These are phyloP conservation scores for Aspergillus bombycis DNA, from an alignment of 2,329 filamentous ascomycete species.

Conservation along the genomic window DNA sequence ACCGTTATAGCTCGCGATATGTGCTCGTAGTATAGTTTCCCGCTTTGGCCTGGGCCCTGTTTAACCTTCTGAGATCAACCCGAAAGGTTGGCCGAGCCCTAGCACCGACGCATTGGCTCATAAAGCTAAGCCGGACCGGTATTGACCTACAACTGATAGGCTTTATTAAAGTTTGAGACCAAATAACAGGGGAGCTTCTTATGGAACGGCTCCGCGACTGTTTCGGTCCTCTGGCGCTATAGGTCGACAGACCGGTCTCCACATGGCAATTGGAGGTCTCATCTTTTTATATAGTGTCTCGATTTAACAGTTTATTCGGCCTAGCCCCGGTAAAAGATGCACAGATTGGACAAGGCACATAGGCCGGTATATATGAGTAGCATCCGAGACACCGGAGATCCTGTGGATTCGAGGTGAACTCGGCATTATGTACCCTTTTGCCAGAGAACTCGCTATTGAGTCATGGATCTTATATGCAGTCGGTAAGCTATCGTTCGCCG, in stretches of 20 bases:
- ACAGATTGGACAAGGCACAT: neutral
- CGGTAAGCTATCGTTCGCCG: neutral
- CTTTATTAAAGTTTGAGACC: neutral
- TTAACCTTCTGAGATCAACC: neutral
- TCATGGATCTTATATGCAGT: conserved; percentile 3
- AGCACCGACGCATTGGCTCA: neutral
- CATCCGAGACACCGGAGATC: neutral
- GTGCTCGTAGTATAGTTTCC: conserved; percentile 5
- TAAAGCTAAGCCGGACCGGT: neutral
- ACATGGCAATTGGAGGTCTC: neutral
- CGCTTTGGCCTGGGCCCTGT: neutral
- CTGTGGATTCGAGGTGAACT: neutral
- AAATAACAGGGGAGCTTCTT: neutral
- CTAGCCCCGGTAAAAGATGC: neutral
- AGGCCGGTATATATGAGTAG: neutral
- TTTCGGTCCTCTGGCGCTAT: neutral
- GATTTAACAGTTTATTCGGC: neutral
- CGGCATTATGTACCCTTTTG: neutral
- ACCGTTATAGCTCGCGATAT: neutral
- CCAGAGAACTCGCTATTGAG: neutral
- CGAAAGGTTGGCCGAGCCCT: neutral
- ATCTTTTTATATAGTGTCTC: neutral
- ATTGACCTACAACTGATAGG: neutral
- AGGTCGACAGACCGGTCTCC: neutral
- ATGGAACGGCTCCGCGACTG: neutral